Percentiles rank a stretch among this genome's conserved stretches.
Conservation (phyloP, 2,329 filamentous ascomycete species). For the Fusarium neocosmosporiellum region DNA sequence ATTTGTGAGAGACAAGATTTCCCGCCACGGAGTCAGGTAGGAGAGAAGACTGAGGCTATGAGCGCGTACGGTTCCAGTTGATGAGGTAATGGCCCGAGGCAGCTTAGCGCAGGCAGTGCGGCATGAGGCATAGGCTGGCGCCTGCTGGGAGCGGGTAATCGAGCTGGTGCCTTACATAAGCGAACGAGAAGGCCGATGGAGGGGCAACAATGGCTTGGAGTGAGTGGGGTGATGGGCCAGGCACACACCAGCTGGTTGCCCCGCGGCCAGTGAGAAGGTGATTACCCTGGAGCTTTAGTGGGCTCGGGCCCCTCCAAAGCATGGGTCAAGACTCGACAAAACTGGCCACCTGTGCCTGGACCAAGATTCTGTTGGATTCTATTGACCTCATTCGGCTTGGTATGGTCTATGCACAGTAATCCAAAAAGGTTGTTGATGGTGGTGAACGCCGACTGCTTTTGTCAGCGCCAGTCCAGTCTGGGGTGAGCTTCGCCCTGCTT, state of each 20-base stretch:
- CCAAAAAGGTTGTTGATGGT: slow-evolving; percentile 11
- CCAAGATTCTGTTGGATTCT: slow-evolving; percentile 25
- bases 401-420: neutral
- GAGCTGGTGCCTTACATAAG: slow-evolving; percentile 31
- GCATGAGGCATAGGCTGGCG: slow-evolving; percentile 34
- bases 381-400: slow-evolving; percentile 7
- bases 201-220: slow-evolving; percentile 4
- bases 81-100: slow-evolving; percentile 44
- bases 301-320: slow-evolving; percentile 17
- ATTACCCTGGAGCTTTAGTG: slow-evolving; percentile 6
- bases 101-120: slow-evolving; percentile 16
- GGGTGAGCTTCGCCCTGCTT: neutral
- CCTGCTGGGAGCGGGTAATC: neutral
- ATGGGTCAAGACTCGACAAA: slow-evolving; percentile 7
- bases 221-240: neutral
- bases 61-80: slow-evolving; percentile 26
- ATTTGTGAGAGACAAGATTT: slow-evolving; percentile 30
- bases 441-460: neutral
- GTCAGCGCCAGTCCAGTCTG: neutral
- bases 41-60: slow-evolving; percentile 28
- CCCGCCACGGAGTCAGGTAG: slow-evolving; percentile 22
- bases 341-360: slow-evolving; percentile 8
- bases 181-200: slow-evolving; percentile 2
- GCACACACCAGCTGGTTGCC: slow-evolving; percentile 9
- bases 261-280: slow-evolving; percentile 13